Percentiles rank a stretch among this genome's conserved stretches.
Evolutionary conservation across 2,329 filamentous ascomycete genomes (phyloP).

Genomic region (Epichloe festucae): DNA sequence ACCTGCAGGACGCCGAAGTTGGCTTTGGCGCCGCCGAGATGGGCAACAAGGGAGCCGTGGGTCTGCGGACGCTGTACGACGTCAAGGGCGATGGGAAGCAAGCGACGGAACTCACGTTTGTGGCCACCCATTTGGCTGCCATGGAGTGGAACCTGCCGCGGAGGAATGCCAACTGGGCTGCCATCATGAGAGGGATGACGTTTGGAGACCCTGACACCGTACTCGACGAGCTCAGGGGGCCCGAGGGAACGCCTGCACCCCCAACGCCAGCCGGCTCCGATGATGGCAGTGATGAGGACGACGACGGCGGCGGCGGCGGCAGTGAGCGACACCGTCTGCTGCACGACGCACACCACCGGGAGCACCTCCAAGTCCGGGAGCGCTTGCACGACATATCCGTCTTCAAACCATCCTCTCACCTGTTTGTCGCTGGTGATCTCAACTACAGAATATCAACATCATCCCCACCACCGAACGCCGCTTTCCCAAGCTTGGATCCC

Average conservation of each 20-base stretch:
- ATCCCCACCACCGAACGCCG: constrained; percentile 46
- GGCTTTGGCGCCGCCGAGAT: constrained; percentile 78
- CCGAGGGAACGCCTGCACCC: constrained; percentile 3
- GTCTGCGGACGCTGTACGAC: constrained; percentile 53
- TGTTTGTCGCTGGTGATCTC: constrained; percentile 83
- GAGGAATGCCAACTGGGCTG: constrained; percentile 80
- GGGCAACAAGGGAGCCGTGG: constrained; percentile 93
- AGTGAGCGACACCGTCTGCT: constrained; percentile 20
- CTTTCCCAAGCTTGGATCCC: constrained; percentile 46
- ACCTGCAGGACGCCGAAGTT: constrained; percentile 65
- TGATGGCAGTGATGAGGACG: constrained; percentile 12
- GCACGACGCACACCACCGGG: constrained; percentile 21
- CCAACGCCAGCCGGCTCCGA: background rate
- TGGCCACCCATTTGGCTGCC: constrained; percentile 77
- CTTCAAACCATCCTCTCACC: constrained; percentile 60
- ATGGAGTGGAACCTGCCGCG: constrained; percentile 67
- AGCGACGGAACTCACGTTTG: constrained; percentile 63
- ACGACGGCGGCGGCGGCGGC: constrained; percentile 10
- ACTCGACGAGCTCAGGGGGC: constrained; percentile 12
- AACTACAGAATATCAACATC: constrained; percentile 79
- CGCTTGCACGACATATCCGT: constrained; percentile 48
- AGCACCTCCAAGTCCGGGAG: constrained; percentile 25
- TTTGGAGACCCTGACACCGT: constrained; percentile 47
- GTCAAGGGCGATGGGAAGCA: constrained; percentile 12
- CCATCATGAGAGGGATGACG: constrained; percentile 65